Percentiles rank a stretch among this genome's conserved stretches.
phyloP scores from a whole-genome alignment of 306 rosid genomes.

The Lathyrus oleraceus region DNA sequence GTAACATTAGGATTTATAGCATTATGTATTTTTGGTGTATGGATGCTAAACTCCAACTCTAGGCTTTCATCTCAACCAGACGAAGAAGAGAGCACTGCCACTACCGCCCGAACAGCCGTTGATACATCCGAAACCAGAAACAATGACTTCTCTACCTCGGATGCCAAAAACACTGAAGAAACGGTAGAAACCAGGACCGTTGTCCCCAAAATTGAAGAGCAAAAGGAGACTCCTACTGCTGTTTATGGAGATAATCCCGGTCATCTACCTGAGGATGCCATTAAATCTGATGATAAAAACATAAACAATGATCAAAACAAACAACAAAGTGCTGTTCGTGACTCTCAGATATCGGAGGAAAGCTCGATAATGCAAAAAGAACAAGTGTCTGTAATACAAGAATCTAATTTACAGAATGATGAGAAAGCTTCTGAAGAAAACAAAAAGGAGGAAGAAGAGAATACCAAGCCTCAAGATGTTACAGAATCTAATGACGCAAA shows the following conservation, averaged over 20 bases:
- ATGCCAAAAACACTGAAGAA: background rate
- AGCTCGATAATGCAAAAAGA: conserved; percentile 44
- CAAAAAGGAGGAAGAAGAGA: conserved; percentile 32
- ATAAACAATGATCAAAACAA: conserved; percentile 27
- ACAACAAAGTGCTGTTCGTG: conserved; percentile 24
- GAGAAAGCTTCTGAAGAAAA: conserved; percentile 36
- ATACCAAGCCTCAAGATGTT: conserved; percentile 17
- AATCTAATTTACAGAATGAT: conserved; percentile 19
- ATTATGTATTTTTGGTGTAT: conserved; percentile 63
- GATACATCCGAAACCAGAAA: conserved; percentile 17
- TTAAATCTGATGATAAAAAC: conserved; percentile 50
- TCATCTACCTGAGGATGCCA: conserved; percentile 76
- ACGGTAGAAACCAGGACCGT: background rate
- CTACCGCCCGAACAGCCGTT: conserved; percentile 39
- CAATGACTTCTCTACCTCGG: conserved; percentile 33
- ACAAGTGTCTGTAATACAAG: conserved; percentile 28
- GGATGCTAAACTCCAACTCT: conserved; percentile 64
- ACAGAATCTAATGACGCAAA: conserved; percentile 21
- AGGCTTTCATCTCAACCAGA: conserved; percentile 30
- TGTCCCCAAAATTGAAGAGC: background rate
- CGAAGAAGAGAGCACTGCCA: conserved; percentile 23
- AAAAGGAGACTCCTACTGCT: conserved; percentile 17
- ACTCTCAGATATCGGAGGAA: conserved; percentile 54
- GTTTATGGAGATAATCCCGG: conserved; percentile 69
- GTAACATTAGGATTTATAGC: conserved; percentile 57